Evolutionary conservation across 805 yeast species (phyloP).

Genomic region (Starmera caribaea): DNA sequence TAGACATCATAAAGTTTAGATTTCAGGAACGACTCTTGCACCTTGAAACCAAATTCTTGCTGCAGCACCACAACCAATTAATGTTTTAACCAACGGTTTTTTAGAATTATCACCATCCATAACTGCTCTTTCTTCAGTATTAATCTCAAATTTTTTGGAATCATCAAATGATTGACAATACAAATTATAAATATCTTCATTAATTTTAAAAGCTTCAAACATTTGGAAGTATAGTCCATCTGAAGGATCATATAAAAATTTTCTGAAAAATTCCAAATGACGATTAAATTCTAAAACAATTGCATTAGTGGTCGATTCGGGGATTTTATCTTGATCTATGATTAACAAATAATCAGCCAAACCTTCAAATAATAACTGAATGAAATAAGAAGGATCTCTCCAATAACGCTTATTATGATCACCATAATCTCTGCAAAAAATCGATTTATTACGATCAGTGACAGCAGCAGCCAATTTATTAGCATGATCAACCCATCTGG

Average conservation of each 20-base stretch:
- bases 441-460: constrained; percentile 41
- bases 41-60: constrained; percentile 64
- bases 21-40: constrained; percentile 41
- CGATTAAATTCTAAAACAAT: constrained; percentile 35
- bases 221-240: constrained; percentile 53
- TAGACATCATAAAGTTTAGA: constrained; percentile 6
- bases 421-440: constrained; percentile 50
- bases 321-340: constrained; percentile 32
- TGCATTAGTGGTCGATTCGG: constrained; percentile 20
- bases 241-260: constrained; percentile 43
- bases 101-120: constrained; percentile 27
- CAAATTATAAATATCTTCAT: constrained; percentile 37
- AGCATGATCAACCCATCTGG: constrained; percentile 32
- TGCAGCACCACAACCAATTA: constrained; percentile 59
- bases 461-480: constrained; percentile 41
- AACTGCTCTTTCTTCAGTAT: constrained; percentile 39
- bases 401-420: constrained; percentile 45
- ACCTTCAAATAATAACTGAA: constrained; percentile 58
- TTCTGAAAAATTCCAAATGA: constrained; percentile 47
- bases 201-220: constrained; percentile 48
- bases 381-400: constrained; percentile 54
- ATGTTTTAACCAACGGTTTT: constrained; percentile 34
- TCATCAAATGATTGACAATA: constrained; percentile 49
- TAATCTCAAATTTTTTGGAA: constrained; percentile 37
- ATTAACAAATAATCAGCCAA: constrained; percentile 49